Evolutionary conservation across 1,284 basidiomycete genomes (phyloP).

Genomic region (Rhizoctonia solani): DNA sequence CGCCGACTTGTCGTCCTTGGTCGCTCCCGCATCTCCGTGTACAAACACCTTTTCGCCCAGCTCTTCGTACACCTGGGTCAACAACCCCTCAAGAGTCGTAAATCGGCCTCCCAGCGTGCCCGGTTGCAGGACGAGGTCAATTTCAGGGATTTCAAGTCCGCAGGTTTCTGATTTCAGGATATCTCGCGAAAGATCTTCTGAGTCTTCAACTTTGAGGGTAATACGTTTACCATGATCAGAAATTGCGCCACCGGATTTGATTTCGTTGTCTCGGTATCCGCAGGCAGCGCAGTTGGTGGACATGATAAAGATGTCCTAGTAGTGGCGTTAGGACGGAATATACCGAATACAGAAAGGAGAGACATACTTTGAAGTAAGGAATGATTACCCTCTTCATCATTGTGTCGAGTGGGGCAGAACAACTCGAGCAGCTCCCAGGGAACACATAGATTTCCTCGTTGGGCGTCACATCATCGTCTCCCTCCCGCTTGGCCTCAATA

Average conservation of each 20-base stretch:
- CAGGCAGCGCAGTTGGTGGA: slow-evolving; percentile 95
- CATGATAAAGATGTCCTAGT: slow-evolving; percentile 98
- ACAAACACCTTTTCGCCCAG: slow-evolving; percentile 86
- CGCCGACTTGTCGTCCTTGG: slow-evolving; percentile 54
- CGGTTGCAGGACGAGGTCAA: slow-evolving; percentile 88
- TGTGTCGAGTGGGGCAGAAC: slow-evolving; percentile 82
- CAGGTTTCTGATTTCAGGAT: slow-evolving; percentile 95
- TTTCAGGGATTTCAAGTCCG: slow-evolving; percentile 90
- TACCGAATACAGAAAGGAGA: not conserved
- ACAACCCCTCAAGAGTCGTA: slow-evolving; percentile 94
- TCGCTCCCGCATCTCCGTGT: slow-evolving; percentile 44
- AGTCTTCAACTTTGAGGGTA: slow-evolving; percentile 87
- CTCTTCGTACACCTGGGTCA: slow-evolving; percentile 95
- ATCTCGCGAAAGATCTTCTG: slow-evolving; percentile 92
- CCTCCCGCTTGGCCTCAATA: slow-evolving; percentile 47
- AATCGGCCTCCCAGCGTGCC: slow-evolving; percentile 98
- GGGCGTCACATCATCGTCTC: slow-evolving; percentile 43
- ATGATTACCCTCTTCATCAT: slow-evolving; percentile 97
- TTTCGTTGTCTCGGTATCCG: slow-evolving; percentile 97
- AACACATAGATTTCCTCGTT: slow-evolving; percentile 92
- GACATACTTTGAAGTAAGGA: slow-evolving; percentile 91
- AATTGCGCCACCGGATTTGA: slow-evolving; percentile 92
- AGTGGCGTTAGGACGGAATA: not conserved
- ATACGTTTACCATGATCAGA: slow-evolving; percentile 85
- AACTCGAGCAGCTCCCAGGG: slow-evolving; percentile 87